These are phyloP conservation scores for Brassica hybrid DNA, from an alignment of 441 rosid genomes.

Conservation along the genomic window DNA sequence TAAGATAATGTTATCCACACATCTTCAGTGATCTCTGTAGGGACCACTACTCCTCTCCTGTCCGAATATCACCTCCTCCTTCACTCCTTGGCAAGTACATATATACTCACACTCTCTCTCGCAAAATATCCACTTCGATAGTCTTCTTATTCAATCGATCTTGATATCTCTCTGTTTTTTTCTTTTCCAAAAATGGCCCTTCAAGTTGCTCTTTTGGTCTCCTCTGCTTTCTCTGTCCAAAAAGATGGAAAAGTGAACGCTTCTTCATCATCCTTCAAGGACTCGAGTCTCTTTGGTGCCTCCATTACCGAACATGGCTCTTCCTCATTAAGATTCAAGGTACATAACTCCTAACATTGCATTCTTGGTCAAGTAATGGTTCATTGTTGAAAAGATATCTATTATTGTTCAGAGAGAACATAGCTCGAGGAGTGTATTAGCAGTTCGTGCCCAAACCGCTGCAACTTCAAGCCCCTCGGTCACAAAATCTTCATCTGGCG, in stretches of 20 bases:
- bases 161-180: conserved; percentile 8
- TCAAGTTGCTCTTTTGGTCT: conserved; percentile 76
- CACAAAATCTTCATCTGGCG: conserved; percentile 49
- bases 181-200: conserved; percentile 59
- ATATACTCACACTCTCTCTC: conserved; percentile 22
- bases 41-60: conserved; percentile 28
- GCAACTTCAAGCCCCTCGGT: conserved; percentile 68
- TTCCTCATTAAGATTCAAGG: conserved; percentile 74
- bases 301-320: conserved; percentile 65
- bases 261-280: conserved; percentile 54
- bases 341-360: conserved; percentile 26
- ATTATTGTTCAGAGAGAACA: conserved; percentile 48
- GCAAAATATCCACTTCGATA: conserved; percentile 18
- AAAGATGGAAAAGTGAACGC: conserved; percentile 61
- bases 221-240: conserved; percentile 64
- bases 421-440: conserved; percentile 49
- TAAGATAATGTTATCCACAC: conserved; percentile 58
- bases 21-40: conserved; percentile 36
- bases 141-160: conserved; percentile 17
- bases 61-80: conserved; percentile 26
- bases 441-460: conserved; percentile 71
- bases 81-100: conserved; percentile 22
- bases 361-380: not conserved
- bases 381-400: not conserved
- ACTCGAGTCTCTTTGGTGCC: conserved; percentile 78